A percentile compares a stretch with the other conserved stretches of the same genome.
Conservation (phyloP, 805 yeast species). For the Saccharomycopsis amapae region DNA sequence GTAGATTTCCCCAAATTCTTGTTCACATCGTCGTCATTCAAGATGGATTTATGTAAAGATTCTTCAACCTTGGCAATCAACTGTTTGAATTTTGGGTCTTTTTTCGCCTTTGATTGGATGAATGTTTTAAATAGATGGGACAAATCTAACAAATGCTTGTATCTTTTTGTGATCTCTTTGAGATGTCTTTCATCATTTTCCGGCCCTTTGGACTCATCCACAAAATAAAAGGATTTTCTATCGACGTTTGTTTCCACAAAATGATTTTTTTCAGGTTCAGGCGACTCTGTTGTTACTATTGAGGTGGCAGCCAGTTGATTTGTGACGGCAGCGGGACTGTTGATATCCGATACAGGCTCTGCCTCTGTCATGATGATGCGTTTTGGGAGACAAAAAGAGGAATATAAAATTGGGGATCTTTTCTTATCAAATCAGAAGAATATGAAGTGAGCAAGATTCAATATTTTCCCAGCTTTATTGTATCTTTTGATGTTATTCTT, state of each 20-base stretch:
- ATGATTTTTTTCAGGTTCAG: not conserved
- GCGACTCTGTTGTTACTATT: not conserved
- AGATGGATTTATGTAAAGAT: conserved; percentile 34
- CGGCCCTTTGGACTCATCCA: conserved; percentile 1
- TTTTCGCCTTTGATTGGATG: conserved; percentile 71
- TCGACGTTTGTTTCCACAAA: not conserved
- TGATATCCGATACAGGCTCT: no score
- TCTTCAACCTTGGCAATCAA: conserved; percentile 50
- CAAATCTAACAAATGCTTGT: conserved; percentile 70
- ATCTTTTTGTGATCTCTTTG: conserved; percentile 53
- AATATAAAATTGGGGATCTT: no score
- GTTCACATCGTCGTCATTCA: no score
- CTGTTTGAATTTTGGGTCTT: conserved; percentile 64
- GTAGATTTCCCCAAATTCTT: not conserved
- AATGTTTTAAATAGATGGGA: conserved; percentile 85
- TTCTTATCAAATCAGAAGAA: no score
- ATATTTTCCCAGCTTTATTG: no score
- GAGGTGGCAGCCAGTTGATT: no score
- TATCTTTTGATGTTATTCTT: no score
- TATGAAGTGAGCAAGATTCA: no score
- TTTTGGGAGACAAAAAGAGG: no score
- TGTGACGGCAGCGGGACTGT: no score
- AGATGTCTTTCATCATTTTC: not conserved
- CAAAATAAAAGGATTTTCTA: conserved; percentile 11
- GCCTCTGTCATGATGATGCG: no score